Evolutionary conservation across 768 basidiomycete genomes (phyloP), one percentile per base, ranked within the genome.

Genomic region (Leucocoprinus sp.): DNA sequence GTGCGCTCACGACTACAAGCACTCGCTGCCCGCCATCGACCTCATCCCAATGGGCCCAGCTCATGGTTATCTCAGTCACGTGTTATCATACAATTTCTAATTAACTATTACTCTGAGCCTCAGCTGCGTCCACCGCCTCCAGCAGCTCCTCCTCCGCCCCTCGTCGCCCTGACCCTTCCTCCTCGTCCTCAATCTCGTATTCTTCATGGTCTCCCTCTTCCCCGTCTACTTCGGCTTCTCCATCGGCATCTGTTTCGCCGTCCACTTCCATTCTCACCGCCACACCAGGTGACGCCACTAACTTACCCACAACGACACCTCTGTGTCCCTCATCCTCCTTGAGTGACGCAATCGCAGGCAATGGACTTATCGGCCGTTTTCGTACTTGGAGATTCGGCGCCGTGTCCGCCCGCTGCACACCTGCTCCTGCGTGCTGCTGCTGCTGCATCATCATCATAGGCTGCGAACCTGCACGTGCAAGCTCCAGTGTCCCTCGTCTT

Each of bases 401-500:
- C n/a, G n/a, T n/a, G n/a, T n/a, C n/a, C n/a, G n/a, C n/a, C n/a
- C n/a, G n/a, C n/a, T n/a, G n/a, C n/a, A n/a, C n/a, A n/a, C n/a
- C n/a, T n/a, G n/a, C n/a, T n/a, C n/a, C n/a, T n/a, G n/a, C n/a
- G n/a, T n/a, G n/a, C n/a, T n/a, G n/a, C n/a, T n/a, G n/a, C n/a
- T n/a, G n/a, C n/a, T n/a, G n/a, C n/a, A n/a, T n/a, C n/a, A n/a
- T n/a, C n/a, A n/a, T n/a, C n/a, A n/a, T n/a, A n/a, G n/a, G n/a
- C n/a, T n/a, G n/a, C n/a, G 4, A 22, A 8, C 18, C 39, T 45
- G 8, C 45, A n/a, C 49, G 54, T 50, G 65, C 65, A 9, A 50
- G 58, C 45, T 82, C 82, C 2, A 82, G 60, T 8, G 82, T 84
- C 6, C 80, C 83, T 5, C 84, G 68, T 17, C 83, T 68, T 57